Conservation (phyloP, 192 early-diverging fungal species). For the Fimicolochytrium jonesii region DNA sequence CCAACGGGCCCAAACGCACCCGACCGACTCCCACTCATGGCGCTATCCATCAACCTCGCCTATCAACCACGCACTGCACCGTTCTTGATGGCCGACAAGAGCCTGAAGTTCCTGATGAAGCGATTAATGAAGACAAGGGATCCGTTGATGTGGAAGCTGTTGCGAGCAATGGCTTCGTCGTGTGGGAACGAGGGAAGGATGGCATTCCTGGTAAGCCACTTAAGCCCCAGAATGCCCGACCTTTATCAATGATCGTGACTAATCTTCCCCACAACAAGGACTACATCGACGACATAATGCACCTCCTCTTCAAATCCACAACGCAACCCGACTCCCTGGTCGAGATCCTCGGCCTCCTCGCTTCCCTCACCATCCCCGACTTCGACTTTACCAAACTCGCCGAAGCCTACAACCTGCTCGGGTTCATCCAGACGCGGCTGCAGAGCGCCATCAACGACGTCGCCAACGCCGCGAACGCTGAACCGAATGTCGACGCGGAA, state of each 20-base stretch:
- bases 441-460: slow-evolving; percentile 3
- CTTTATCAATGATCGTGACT: no score
- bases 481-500: no score
- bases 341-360: slow-evolving; percentile 48
- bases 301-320: slow-evolving; percentile 32
- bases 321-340: slow-evolving; percentile 38
- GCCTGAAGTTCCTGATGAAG: slow-evolving; percentile 51
- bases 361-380: slow-evolving; percentile 42
- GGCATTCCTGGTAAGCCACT: slow-evolving; percentile 38
- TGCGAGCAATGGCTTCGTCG: slow-evolving; percentile 40
- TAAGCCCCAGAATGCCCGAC: not conserved
- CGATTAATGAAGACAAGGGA: slow-evolving; percentile 51
- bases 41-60: slow-evolving; percentile 51
- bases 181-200: slow-evolving; percentile 31
- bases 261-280: no score
- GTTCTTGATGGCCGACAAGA: slow-evolving; percentile 39
- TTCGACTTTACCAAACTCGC: slow-evolving; percentile 55
- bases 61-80: slow-evolving; percentile 31
- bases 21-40: slow-evolving; percentile 34
- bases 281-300: slow-evolving; percentile 53
- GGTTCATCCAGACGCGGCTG: slow-evolving; percentile 29
- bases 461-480: not conserved
- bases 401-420: slow-evolving; percentile 41
- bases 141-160: slow-evolving; percentile 51
- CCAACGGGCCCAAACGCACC: not conserved